Evolutionary conservation across 2,329 filamentous ascomycete genomes (phyloP).

Genomic region (Ceratocystis eucalypticola): DNA sequence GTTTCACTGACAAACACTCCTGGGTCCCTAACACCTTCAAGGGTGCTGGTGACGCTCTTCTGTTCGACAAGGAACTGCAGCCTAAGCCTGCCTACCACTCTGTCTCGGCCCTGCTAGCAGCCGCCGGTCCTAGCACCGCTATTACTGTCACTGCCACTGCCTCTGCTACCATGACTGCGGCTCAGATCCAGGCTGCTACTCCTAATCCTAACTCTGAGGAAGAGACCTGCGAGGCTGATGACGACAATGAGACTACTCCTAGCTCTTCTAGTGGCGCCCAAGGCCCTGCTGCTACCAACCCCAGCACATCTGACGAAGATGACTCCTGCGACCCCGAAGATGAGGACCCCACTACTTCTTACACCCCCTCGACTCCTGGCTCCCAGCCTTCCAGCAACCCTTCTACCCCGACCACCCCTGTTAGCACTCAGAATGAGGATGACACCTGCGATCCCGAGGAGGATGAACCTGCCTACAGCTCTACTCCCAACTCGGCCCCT

Average conservation of each 20-base stretch:
- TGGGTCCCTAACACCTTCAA: conserved; percentile 32
- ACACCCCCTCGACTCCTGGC: no score
- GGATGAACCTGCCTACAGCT: not conserved
- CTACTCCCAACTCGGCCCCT: not conserved
- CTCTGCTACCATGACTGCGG: conserved; percentile 20
- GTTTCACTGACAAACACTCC: conserved; percentile 28
- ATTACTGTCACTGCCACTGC: not conserved
- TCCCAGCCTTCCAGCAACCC: no score
- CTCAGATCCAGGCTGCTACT: conserved; percentile 18
- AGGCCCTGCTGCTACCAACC: not conserved
- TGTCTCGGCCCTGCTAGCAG: conserved; percentile 27
- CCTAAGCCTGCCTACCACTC: conserved; percentile 33
- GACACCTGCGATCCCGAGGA: not conserved
- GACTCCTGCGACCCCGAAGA: not conserved
- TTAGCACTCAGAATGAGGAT: not conserved
- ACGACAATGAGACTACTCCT: not conserved
- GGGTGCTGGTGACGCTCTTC: conserved; percentile 30
- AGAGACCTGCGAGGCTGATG: not conserved
- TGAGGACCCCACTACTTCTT: not conserved
- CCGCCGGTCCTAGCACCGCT: conserved; percentile 21
- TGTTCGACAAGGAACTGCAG: conserved; percentile 32
- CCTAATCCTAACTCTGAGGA: not conserved
- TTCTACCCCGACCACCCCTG: not conserved
- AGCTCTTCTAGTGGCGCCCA: not conserved
- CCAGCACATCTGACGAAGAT: not conserved